Evolutionary conservation across 164 flowering plant species (phyloP), one percentile per base, ranked within the genome.

Genomic region (Umbellularia californica): DNA sequence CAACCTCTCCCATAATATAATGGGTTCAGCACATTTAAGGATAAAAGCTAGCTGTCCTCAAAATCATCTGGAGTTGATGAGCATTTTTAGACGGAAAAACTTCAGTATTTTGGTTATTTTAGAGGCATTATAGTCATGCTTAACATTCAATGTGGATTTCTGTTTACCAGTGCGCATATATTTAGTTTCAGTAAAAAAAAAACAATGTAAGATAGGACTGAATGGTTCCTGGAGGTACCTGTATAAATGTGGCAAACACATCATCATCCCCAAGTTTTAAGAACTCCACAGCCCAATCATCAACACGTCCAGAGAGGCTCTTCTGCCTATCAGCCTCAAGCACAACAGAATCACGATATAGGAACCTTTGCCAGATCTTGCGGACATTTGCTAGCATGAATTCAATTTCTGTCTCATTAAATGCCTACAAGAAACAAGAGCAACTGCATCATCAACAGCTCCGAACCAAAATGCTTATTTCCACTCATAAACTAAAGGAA

Each of bases 271-370:
- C 79, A 51, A 92, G 72, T 78, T 83, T 75, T 63, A 79, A 78
- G 72, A 85, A 85, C 79, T 91, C 83, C 35, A 72, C 74, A 50
- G 93, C 97, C 99, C 98, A 95, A 76, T 92, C 90, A 20, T 83
- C 87, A 58, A 80, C 83, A 55, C 41, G 84, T 3, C 92, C 91
- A 77, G 80, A 82, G 23, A 68, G 75, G 69, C 81, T 76, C 78
- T 79, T 90, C 80, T 95, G 98, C 81, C 98, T 87, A 78, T 87
- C 85, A 63, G 97, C 98, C 81, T 95, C 99, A 3, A 93, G 92
- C 85, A 93, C 72, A 74, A 93, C 63, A 66, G 97, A 88, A 82
- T 93, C 94, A 68, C 93, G 90, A 76, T 92, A 93, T 77, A 92
- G 65, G 81, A 93, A 95, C 80, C 99, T 88, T 76, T 89, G 98